Evolutionary conservation across 257 asterid species (phyloP).

Genomic region (Solanum piurae): DNA sequence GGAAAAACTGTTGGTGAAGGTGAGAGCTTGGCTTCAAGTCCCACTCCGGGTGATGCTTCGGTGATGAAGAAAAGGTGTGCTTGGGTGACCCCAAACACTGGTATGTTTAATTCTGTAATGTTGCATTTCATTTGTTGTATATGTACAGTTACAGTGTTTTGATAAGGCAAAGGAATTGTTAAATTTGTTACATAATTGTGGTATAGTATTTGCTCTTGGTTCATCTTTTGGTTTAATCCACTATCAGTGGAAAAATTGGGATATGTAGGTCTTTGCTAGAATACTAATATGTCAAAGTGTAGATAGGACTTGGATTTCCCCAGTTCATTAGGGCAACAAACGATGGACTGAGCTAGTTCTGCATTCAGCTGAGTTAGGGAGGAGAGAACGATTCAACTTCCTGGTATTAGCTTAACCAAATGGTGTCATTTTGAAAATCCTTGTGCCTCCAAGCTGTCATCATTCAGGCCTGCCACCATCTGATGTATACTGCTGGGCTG

Average conservation of each 20-base stretch:
- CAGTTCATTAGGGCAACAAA: background rate
- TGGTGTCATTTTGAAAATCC: background rate
- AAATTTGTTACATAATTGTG: background rate
- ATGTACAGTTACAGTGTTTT: background rate
- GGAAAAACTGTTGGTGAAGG: conserved; percentile 32
- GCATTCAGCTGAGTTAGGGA: background rate
- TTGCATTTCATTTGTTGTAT: background rate
- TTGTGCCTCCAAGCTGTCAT: background rate
- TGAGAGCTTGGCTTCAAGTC: conserved; percentile 20
- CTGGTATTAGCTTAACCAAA: background rate
- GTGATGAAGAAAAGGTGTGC: conserved; percentile 73
- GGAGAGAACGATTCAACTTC: background rate
- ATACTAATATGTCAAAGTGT: background rate
- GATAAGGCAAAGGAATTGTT: background rate
- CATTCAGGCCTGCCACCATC: background rate
- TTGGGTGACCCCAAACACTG: conserved; percentile 91
- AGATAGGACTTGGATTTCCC: background rate
- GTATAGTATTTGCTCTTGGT: background rate
- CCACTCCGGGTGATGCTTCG: conserved; percentile 19
- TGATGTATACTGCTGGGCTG: background rate
- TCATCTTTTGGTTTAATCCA: background rate
- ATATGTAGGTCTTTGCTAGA: background rate
- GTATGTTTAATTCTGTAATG: conserved; percentile 23
- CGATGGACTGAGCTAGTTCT: background rate
- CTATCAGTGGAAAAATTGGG: background rate